Evolutionary conservation across 768 basidiomycete species (phyloP), one percentile per base, ranked within the genome.

Genomic region (Lentinula boryana): DNA sequence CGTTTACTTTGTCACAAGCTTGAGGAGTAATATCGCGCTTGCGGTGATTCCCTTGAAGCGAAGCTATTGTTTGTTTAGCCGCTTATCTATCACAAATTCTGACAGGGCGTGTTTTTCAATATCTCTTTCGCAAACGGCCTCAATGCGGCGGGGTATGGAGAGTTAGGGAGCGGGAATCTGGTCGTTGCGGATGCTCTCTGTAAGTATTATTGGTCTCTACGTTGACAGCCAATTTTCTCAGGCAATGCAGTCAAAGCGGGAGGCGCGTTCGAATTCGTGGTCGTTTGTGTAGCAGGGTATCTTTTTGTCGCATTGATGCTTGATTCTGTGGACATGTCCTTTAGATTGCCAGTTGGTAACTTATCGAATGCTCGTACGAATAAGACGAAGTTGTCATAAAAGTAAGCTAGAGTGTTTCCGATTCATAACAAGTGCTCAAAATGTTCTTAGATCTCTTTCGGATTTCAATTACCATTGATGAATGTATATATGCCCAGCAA

Each of bases 261-360:
- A 55, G 60, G 60, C 10, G 43, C 54, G 23, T 61, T 61, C 18
- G 60, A 38, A 36, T 55, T 48, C 33, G 54, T 56, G 18, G 41
- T 41, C 53, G 53, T 61, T 35, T 36, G 31, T 23, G 10, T 52
- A 12, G 49, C 50, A 13, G 21, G 49, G 21, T 60, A 60, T 49
- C 18, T 51, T 10, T 46, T 36, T 18, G 32, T 43, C 3, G 32
- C 58, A 5, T 21, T 60, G 49, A 21, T 60, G 49, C 32, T 60
- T n/a, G 58, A 41, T 12, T 51, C 58, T 0, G 58, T 60, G 13
- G 36, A 41, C 3, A 60, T 60, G 58, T 49, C 58, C 7, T 52
- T 60, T 7, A 41, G 18, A 16, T 13, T 60, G n/a, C 58, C 58
- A 15, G 15, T 60, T 5, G 58, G 58, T 18, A 49, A 60, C 36